These are phyloP conservation scores for Aphanomyces invadans DNA, from an alignment of 352 stramenopile genomes.

Conservation along the genomic window DNA sequence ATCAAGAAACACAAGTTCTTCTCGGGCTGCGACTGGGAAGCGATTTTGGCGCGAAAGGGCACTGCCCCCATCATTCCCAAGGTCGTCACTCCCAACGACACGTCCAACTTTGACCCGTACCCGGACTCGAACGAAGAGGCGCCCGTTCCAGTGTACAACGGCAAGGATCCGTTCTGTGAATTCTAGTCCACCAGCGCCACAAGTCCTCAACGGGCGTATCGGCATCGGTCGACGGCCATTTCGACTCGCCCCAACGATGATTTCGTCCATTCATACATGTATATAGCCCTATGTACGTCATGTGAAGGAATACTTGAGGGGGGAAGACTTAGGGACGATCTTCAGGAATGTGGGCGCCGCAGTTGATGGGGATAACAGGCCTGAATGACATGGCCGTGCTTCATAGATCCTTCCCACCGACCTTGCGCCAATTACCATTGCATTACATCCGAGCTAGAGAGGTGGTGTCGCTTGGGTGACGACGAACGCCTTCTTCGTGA, in stretches of 20 bases:
- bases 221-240: slow-evolving; percentile 1
- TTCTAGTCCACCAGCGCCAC: slow-evolving; percentile 55
- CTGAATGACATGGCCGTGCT: no score
- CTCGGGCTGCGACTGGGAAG: slow-evolving; percentile 85
- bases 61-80: slow-evolving; percentile 90
- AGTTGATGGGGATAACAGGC: no score
- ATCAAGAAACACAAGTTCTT: slow-evolving; percentile 98
- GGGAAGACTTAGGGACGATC: no score
- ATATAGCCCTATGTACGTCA: slow-evolving; percentile 19
- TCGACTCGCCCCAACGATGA: not conserved
- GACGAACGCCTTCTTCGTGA: no score
- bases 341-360: no score
- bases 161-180: slow-evolving; percentile 87
- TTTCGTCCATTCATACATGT: slow-evolving; percentile 21
- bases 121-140: slow-evolving; percentile 88
- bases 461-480: no score
- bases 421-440: no score
- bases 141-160: slow-evolving; percentile 87
- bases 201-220: not conserved
- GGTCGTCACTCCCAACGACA: slow-evolving; percentile 87
- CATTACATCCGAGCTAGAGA: no score
- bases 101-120: slow-evolving; percentile 96
- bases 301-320: no score
- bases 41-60: slow-evolving; percentile 83
- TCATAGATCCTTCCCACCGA: no score